phyloP scores from a whole-genome alignment of 345 rosid species.

The Trapa bicornis region DNA sequence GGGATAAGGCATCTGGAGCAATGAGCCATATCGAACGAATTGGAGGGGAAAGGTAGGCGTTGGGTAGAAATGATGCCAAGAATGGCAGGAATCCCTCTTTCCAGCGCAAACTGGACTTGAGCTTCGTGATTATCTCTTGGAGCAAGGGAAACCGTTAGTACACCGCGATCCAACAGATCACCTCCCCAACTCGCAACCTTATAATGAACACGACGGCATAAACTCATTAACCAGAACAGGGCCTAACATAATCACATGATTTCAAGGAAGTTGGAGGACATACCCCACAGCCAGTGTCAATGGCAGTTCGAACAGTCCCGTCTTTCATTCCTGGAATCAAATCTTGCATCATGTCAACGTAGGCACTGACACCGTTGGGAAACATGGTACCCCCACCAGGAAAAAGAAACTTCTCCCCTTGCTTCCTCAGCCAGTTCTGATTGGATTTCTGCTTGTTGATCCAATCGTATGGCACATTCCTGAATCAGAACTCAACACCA shows the following conservation, averaged over 20 bases:
- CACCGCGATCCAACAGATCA: conserved; percentile 75
- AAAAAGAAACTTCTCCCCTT: conserved; percentile 82
- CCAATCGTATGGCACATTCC: conserved; percentile 98
- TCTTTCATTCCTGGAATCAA: conserved; percentile 92
- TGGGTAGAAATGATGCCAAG: conserved; percentile 98
- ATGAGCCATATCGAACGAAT: conserved; percentile 97
- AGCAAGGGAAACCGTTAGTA: conserved; percentile 83
- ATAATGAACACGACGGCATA: background rate
- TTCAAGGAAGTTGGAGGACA: conserved; percentile 11
- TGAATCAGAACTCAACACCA: conserved; percentile 22
- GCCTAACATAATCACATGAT: background rate
- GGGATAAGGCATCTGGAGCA: conserved; percentile 99
- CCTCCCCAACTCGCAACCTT: conserved; percentile 99
- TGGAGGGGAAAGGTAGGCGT: conserved; percentile 90
- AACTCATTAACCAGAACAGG: background rate
- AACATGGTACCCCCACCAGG: conserved; percentile 99
- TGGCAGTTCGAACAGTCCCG: conserved; percentile 83
- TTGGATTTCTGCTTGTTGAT: conserved; percentile 88
- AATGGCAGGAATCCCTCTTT: conserved; percentile 95
- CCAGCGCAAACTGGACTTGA: conserved; percentile 94
- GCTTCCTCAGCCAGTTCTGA: conserved; percentile 85
- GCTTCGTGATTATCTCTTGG: conserved; percentile 99
- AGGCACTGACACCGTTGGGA: conserved; percentile 83
- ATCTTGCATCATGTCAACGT: conserved; percentile 85
- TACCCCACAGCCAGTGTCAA: conserved; percentile 98